Base-by-base conservation (phyloP, 345 rosid genomes). In the Anacardium occidentale region DNA sequence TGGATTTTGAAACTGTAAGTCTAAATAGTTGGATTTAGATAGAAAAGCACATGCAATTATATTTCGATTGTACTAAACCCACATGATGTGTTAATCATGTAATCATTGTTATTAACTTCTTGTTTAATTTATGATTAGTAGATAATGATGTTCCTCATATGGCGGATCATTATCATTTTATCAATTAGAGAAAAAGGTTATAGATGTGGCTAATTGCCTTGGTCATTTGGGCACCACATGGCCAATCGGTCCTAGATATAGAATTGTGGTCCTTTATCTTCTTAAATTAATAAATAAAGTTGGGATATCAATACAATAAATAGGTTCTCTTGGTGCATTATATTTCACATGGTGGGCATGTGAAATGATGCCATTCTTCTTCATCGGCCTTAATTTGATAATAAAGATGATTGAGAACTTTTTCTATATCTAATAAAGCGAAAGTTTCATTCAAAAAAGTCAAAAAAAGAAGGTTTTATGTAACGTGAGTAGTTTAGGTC, bases 311-410 rank as follows among this genome's bases (percentile, higher is more conserved):
- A 12, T 29, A 29, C 57, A 53, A 67, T 52, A 12, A 29, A 52
- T 32, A 1, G 11, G 26, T 12, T 18, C 14, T n/a, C 26, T 29
- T 1, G 70, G 55, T 51, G 55, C 57, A 26, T 34, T 37, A 7
- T 11, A 53, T 20, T 22, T 68, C 71, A 68, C 71, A 34, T 68
- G 72, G 12, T 21, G 7, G 20, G 62, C 72, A 68, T 8, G 72
- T 68, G 72, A 42, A 55, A 11, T 40, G 72, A 55, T 68, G 62
- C 52, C 13, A 55, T 37, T 24, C 72, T 55, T 55, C 1, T 21
- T 42, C 44, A 20, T 20, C 11, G 6, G n/a, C 67, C 47, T 3
- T 32, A 32, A 29, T 32, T 9, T 15, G 17, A n/a, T n/a, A n/a
- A n/a, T 26, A 14, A 29, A n/a, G 8, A 7, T 18, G 14, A 60